Base-by-base conservation (phyloP, 495 filamentous ascomycete genomes). In the Friedmanniomyces endolithicus region DNA sequence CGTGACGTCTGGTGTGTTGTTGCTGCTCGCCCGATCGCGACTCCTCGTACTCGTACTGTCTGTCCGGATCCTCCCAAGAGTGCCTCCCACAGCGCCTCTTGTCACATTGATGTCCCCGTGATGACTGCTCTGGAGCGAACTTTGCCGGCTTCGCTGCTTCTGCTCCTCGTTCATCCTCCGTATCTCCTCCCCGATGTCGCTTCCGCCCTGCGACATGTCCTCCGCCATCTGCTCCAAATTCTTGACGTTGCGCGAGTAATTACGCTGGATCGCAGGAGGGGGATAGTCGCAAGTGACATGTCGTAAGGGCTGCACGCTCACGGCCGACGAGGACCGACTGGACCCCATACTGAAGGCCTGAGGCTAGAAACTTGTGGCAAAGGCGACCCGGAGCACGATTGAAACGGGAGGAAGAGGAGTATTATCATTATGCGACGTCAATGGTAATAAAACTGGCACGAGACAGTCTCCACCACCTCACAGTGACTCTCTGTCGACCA, bases 161-260 rank as follows among this genome's bases (percentile, higher is more conserved):
- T 87, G 82, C 60, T 88, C 87, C 52, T 78, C 73, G 63, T 88
- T 84, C 61, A 90, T 75, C 60, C 85, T 83, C 56, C 84, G 80
- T 50, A 95, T 87, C 61, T 89, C 87, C 64, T 82, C 81, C 40
- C 82, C 87, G 63, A 95, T 85, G 60, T 82, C 75, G 16, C 83
- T 82, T n/a, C 82, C 84, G 40, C 80, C 84, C 65, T 80, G 78
- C 63, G 84, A 89, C 64, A 95, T 72, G 35, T 83, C 78, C 70
- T 94, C 88, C 23, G 88, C 88, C 40, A 81, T 86, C 57, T 82
- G 77, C 64, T 95, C 88, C 58, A 95, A 72, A 27, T 16, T 49
- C 43, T 22, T 34, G 29, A 55, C 49, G 24, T 49, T 55, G 20
- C 40, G 51, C 12, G 40, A 53, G 24, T 53, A 53, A 11, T 24